Evolutionary conservation across 352 stramenopile genomes (phyloP), one percentile per base, ranked within the genome.

Genomic region (Globisporangium abappressorium): DNA sequence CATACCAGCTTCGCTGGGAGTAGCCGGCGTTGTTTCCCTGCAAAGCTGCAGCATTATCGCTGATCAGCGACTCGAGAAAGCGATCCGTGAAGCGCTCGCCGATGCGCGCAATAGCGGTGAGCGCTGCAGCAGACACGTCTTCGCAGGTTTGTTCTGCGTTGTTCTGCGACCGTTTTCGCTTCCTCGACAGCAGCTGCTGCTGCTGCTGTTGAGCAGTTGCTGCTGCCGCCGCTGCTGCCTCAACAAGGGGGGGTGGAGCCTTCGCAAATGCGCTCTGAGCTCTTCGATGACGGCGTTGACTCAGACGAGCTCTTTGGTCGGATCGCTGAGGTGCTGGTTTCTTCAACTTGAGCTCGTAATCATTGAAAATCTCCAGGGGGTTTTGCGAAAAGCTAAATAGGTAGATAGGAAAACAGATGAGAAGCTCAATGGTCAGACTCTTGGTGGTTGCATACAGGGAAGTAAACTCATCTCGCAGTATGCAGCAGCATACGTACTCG

Each of bases 1-100:
- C 53, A 59, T 74, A 87, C 79, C 80, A 89, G 65, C 73, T 82
- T 34, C 75, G 76, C 24, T 83, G 78, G 57, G 76, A 70, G 59
- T 81, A 82, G 49, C 24, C 66, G 53, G 53, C 53, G 59, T 70
- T 76, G 28, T 70, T 65, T 0, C 81, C 81, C 69, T 87, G 81
- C 14, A 89, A 70, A 2, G 76, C 81, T 41, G 69, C 72, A 5
- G 76, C 74, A 20, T 87, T 89, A 9, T 71, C 70, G 68, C 71
- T 57, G 15, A 89, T 59, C 47, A 89, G 65, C 5, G 79, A 85
- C 22, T 77, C 76, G 26, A 86, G 60, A 54, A 85, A 80, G 28
- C 66, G 57, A 38, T 89, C 79, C 2, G 70, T 61, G 65, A 89
- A 89, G 14, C 63, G 62, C 24, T 62, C 66, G n/a, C 74, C 70